phyloP scores from a whole-genome alignment of 2,329 filamentous ascomycete genomes.

The Epichloe amarillans region DNA sequence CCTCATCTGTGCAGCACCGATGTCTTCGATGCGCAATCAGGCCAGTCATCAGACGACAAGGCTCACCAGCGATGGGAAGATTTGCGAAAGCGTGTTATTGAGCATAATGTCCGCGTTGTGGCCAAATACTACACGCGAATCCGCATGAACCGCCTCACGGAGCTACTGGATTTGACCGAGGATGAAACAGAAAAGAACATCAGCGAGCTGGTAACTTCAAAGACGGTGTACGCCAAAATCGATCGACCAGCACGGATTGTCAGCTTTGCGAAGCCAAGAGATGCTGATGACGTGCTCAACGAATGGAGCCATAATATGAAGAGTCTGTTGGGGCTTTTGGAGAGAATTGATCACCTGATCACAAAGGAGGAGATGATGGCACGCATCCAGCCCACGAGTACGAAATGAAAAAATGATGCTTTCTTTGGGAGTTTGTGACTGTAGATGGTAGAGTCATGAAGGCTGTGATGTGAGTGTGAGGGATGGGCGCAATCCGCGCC shows the following conservation, averaged over 20 bases:
- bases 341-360: slow-evolving; percentile 93
- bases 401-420: slow-evolving; percentile 18
- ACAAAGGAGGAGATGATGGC: slow-evolving; percentile 99
- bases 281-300: slow-evolving; percentile 91
- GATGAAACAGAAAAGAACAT: slow-evolving; percentile 99
- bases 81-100: slow-evolving; percentile 93
- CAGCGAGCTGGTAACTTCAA: slow-evolving; percentile 87
- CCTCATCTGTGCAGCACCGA: slow-evolving; percentile 80
- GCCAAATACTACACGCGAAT: slow-evolving; percentile 99
- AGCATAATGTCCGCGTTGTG: slow-evolving; percentile 95
- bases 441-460: background rate
- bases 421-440: background rate
- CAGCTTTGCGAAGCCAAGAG: slow-evolving; percentile 86
- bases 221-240: slow-evolving; percentile 97
- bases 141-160: slow-evolving; percentile 76
- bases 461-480: too few relatives aligned
- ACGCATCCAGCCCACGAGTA: slow-evolving; percentile 60
- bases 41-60: slow-evolving; percentile 61
- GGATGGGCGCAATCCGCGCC: background rate
- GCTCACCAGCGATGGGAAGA: slow-evolving; percentile 83
- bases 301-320: slow-evolving; percentile 99
- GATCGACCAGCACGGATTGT: slow-evolving; percentile 86
- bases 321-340: slow-evolving; percentile 69
- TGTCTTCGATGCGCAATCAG: slow-evolving; percentile 61
- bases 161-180: slow-evolving; percentile 81